A percentile compares a stretch with the other conserved stretches of the same genome.
Conservation (phyloP, 1,139 yeast genomes). For the Lizanozyma gosingica region DNA sequence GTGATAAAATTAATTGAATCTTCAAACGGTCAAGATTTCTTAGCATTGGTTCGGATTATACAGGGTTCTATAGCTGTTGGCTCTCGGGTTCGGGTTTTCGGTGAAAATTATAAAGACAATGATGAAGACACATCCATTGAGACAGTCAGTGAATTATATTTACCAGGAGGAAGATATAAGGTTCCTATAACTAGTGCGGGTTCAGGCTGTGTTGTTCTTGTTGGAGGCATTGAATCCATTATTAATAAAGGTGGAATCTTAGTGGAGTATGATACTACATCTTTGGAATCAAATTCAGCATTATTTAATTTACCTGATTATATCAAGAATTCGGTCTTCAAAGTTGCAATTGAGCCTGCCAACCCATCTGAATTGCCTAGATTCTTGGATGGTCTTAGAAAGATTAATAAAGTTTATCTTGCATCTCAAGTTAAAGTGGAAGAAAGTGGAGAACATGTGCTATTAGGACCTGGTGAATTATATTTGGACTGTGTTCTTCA, state of each 20-base stretch:
- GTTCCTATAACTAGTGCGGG: constrained; percentile 46
- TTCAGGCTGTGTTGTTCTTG: constrained; percentile 59
- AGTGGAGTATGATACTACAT: constrained; percentile 13
- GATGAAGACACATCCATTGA: constrained; percentile 44
- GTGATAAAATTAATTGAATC: constrained; percentile 55
- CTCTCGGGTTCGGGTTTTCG: constrained; percentile 44
- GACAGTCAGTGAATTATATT: constrained; percentile 39
- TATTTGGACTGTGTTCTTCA: constrained; percentile 78
- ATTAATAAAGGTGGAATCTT: constrained; percentile 30
- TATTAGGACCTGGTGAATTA: constrained; percentile 81
- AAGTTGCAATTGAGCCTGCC: constrained; percentile 76
- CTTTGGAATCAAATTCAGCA: constrained; percentile 5
- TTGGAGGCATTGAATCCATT: constrained; percentile 52
- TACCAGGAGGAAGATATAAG: constrained; percentile 68
- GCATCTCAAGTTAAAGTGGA: constrained; percentile 65
- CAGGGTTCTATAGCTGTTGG: constrained; percentile 51
- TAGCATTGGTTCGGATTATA: constrained; percentile 51
- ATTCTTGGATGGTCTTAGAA: constrained; percentile 59
- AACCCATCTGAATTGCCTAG: constrained; percentile 73
- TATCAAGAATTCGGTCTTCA: constrained; percentile 53
- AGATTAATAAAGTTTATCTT: constrained; percentile 54
- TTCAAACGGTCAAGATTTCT: constrained; percentile 35
- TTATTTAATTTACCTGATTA: constrained; percentile 34
- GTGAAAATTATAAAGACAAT: constrained; percentile 44
- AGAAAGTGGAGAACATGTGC: constrained; percentile 81